These are phyloP conservation scores for Picea sitchensis DNA, from an alignment of 75 land plant species.

Conservation along the genomic window DNA sequence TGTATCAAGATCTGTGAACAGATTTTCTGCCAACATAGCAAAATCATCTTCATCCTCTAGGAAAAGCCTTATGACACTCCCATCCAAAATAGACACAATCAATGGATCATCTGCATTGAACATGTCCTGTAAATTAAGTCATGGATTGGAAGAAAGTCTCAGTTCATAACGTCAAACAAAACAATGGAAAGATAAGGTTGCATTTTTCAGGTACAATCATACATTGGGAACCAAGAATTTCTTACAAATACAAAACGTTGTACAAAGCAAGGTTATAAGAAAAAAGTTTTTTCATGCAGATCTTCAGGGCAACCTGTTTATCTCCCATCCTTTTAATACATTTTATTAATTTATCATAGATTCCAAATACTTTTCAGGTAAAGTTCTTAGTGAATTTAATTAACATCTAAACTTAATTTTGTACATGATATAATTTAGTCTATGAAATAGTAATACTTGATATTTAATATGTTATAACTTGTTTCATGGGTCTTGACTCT, in stretches of 20 bases:
- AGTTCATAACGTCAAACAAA: constrained; percentile 8
- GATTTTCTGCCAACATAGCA: constrained; percentile 82
- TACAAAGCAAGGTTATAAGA: neutral
- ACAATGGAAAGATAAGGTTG: neutral
- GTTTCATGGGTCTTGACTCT: neutral
- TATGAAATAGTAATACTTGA: neutral
- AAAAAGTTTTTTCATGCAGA: neutral
- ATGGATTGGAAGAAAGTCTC: constrained; percentile 12
- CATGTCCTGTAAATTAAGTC: constrained; percentile 11
- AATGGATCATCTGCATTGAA: constrained; percentile 63
- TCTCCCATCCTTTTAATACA: neutral
- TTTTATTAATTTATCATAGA: neutral
- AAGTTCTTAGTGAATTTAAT: neutral
- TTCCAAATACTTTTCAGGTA: neutral
- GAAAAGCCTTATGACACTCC: constrained; percentile 33
- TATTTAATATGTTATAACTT: neutral
- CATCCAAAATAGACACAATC: constrained; percentile 67
- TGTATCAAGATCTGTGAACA: constrained; percentile 68
- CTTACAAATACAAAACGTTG: neutral
- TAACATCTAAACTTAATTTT: neutral
- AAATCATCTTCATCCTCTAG: constrained; percentile 90
- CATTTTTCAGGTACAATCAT: neutral
- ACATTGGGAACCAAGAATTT: neutral
- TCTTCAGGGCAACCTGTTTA: neutral
- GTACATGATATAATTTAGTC: neutral